Conservation (phyloP, 768 basidiomycete species). For the Mycena haematopus region DNA sequence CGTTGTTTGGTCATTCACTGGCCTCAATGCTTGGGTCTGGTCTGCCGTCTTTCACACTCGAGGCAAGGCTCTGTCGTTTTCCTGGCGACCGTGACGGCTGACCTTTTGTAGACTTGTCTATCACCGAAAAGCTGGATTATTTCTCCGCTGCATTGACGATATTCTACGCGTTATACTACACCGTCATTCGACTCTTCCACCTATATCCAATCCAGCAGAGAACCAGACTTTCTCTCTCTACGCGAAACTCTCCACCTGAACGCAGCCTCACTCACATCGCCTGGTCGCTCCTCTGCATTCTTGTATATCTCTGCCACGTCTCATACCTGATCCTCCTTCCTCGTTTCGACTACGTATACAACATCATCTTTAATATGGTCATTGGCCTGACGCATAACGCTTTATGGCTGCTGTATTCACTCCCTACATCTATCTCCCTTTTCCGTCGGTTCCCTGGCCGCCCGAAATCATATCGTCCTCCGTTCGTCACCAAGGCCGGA, state of each 20-base stretch:
- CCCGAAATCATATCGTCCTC: slow-evolving; percentile 63
- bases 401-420: slow-evolving; percentile 80
- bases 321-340: slow-evolving; percentile 78
- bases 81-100: slow-evolving; percentile 5
- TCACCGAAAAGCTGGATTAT: slow-evolving; percentile 93
- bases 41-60: slow-evolving; percentile 90
- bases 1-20: slow-evolving; percentile 66
- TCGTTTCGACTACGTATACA: slow-evolving; percentile 93
- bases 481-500: slow-evolving; percentile 58
- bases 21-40: slow-evolving; percentile 94
- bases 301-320: slow-evolving; percentile 72
- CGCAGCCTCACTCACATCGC: slow-evolving; percentile 31
- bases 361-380: slow-evolving; percentile 82
- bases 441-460: slow-evolving; percentile 61
- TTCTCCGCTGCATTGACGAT: slow-evolving; percentile 92
- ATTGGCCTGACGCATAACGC: slow-evolving; percentile 81
- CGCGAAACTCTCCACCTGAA: slow-evolving; percentile 29
- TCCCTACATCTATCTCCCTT: slow-evolving; percentile 54
- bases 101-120: slow-evolving; percentile 65
- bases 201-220: slow-evolving; percentile 58
- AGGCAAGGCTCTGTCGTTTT: slow-evolving; percentile 57
- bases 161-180: slow-evolving; percentile 79
- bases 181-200: slow-evolving; percentile 77
- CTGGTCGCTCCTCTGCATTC: slow-evolving; percentile 60
- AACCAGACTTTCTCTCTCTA: slow-evolving; percentile 36